Conservation (phyloP, 1,139 yeast species). For the Blastobotrys persicus region DNA sequence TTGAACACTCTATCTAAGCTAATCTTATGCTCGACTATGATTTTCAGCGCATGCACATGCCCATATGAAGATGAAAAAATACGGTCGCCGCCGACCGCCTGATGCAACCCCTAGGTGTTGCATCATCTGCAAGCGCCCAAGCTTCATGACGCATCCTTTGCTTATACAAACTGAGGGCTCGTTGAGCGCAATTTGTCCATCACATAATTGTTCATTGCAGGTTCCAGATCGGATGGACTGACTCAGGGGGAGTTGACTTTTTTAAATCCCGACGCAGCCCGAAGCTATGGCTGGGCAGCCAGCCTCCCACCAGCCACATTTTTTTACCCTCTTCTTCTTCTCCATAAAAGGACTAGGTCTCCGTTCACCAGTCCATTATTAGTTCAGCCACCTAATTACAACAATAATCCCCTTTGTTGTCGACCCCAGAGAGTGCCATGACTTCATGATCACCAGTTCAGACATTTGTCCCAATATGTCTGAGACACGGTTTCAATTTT, state of each 20-base stretch:
- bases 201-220: too few relatives aligned
- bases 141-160: background rate
- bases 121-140: background rate
- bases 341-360: too few relatives aligned
- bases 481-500: background rate
- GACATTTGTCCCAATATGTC: background rate
- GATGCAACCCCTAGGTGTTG: background rate
- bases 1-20: too few relatives aligned
- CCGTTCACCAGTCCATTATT: too few relatives aligned
- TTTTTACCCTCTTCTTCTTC: background rate
- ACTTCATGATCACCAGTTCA: background rate
- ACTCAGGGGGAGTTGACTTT: background rate
- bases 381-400: too few relatives aligned
- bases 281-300: background rate
- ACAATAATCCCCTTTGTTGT: too few relatives aligned
- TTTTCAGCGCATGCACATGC: background rate
- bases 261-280: background rate
- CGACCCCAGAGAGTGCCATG: too few relatives aligned
- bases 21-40: too few relatives aligned
- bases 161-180: too few relatives aligned
- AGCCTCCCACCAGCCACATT: background rate
- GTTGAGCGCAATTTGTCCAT: too few relatives aligned
- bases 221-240: background rate
- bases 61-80: background rate
- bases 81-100: background rate